These are phyloP conservation scores for Spergularia bocconei DNA, from an alignment of 148 eudicot genomes.

Conservation along the genomic window DNA sequence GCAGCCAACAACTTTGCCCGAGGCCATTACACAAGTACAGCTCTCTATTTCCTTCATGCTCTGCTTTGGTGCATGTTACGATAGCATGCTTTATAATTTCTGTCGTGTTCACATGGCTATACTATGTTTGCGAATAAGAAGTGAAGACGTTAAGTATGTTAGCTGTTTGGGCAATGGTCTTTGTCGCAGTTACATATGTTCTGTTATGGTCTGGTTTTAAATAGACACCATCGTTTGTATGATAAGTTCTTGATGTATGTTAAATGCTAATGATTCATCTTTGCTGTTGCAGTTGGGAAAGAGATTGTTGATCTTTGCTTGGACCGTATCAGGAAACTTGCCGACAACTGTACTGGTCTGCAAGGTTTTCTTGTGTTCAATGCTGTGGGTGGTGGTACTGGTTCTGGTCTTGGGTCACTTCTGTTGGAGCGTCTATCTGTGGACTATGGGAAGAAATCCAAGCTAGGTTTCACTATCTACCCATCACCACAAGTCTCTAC, in stretches of 20 bases:
- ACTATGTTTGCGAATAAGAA: too few species aligned
- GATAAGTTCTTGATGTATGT: neutral
- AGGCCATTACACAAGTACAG: slow-evolving; percentile 43
- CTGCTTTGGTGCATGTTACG: too few species aligned
- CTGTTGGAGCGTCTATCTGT: slow-evolving; percentile 45
- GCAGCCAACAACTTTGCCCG: slow-evolving; percentile 54
- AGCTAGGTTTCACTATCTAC: slow-evolving; percentile 46
- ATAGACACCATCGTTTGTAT: neutral
- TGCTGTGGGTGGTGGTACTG: slow-evolving; percentile 49
- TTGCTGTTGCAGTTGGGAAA: slow-evolving; percentile 37
- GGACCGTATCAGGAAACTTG: slow-evolving; percentile 44
- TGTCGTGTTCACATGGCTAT: too few species aligned
- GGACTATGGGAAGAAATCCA: slow-evolving; percentile 46
- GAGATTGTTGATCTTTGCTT: slow-evolving; percentile 50
- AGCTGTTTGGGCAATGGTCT: too few species aligned
- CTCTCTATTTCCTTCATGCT: neutral
- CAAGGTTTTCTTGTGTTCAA: slow-evolving; percentile 50
- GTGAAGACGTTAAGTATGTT: too few species aligned
- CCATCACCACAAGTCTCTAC: slow-evolving; percentile 51
- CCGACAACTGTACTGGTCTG: slow-evolving; percentile 51
- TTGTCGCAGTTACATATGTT: neutral
- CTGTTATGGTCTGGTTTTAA: neutral
- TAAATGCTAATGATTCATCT: neutral
- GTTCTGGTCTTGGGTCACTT: slow-evolving; percentile 48
- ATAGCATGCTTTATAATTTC: too few species aligned